A percentile compares a stretch with the other conserved stretches of the same genome.
phyloP scores from a whole-genome alignment of 2,329 filamentous ascomycete species.

The Phialemoniopsis sp. region DNA sequence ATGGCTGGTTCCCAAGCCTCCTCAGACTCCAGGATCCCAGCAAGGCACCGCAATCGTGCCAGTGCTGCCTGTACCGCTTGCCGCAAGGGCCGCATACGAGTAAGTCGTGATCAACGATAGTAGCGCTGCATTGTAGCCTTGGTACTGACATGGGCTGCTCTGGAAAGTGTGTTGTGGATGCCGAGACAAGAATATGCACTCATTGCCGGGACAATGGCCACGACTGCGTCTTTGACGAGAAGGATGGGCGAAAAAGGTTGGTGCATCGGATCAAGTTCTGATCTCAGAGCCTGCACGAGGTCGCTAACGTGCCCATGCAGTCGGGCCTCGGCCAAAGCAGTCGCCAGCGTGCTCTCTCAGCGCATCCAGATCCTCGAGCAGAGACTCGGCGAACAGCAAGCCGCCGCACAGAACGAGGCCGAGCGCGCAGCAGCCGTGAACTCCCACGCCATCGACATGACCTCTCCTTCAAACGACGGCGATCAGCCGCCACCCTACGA shows the following conservation, averaged over 20 bases:
- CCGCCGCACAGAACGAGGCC: constrained; percentile 1
- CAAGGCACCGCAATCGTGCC: constrained; percentile 5
- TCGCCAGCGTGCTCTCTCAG: constrained; percentile 2
- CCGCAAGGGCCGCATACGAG: constrained; percentile 4
- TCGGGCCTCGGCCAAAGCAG: constrained; percentile 5
- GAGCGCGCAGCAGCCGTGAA: neutral
- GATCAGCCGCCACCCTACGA: no score
- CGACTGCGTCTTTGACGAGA: constrained; percentile 6
- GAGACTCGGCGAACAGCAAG: constrained; percentile 1
- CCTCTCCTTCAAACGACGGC: no score
- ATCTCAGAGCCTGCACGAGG: no score
- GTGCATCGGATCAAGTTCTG: no score
- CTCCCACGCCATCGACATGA: constrained; percentile 3
- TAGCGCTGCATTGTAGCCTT: neutral
- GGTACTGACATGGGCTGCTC: no score
- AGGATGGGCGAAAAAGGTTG: constrained; percentile 7
- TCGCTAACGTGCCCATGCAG: neutral
- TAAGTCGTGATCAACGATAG: constrained; percentile 4
- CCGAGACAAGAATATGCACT: constrained; percentile 2
- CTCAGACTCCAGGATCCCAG: neutral
- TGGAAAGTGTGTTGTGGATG: neutral
- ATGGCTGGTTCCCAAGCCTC: no score
- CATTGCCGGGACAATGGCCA: constrained; percentile 3
- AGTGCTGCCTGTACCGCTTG: constrained; percentile 5
- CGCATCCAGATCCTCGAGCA: constrained; percentile 3